phyloP scores from a whole-genome alignment of 305 asterid genomes.

The Fraxinus velutina region DNA sequence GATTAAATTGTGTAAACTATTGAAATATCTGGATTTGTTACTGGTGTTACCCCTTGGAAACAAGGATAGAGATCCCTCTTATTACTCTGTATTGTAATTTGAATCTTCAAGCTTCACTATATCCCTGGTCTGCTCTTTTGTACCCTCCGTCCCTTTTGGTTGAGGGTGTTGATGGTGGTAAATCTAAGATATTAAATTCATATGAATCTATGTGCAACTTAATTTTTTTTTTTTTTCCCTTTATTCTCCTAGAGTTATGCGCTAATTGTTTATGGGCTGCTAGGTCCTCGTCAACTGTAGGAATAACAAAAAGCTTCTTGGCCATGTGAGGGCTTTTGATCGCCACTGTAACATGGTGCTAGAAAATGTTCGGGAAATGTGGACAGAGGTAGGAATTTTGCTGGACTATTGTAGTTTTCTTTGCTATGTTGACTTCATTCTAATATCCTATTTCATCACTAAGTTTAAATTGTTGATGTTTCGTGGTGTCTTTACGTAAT shows the following conservation, averaged over 20 bases:
- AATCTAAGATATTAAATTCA: not conserved
- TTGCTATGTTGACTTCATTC: not conserved
- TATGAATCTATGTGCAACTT: not conserved
- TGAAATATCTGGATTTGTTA: not conserved
- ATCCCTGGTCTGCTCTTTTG: not conserved
- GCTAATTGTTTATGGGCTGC: constrained; percentile 15
- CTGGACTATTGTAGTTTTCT: not conserved
- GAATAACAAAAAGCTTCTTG: constrained; percentile 86
- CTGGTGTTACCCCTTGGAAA: not conserved
- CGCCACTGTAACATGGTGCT: constrained; percentile 96
- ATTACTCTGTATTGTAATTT: not conserved
- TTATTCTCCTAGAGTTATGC: not conserved
- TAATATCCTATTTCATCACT: not conserved
- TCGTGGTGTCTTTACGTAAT: constrained; percentile 5
- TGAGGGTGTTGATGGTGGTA: not conserved
- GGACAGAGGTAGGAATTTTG: constrained; percentile 77
- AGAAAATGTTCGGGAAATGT: constrained; percentile 90
- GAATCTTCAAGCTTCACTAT: not conserved
- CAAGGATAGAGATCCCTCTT: not conserved
- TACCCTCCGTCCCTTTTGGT: not conserved
- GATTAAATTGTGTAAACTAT: not conserved
- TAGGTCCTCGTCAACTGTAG: constrained; percentile 94
- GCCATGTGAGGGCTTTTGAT: constrained; percentile 93
- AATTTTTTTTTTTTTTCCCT: not conserved
- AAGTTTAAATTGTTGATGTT: not conserved